Conservation (phyloP, 179 eudicot species). For the Silene vulgaris region DNA sequence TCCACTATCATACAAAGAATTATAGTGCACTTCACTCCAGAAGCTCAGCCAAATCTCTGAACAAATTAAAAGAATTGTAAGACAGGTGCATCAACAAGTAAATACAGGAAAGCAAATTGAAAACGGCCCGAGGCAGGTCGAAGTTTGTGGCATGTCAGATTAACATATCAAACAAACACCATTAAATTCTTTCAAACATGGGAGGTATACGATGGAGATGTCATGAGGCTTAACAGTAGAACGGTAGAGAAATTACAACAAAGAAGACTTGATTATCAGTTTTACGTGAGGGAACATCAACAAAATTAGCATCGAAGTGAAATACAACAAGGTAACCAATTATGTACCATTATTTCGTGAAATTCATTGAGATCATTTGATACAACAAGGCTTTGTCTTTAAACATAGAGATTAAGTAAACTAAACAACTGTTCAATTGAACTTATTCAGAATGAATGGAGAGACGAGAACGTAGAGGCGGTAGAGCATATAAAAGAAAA, state of each 20-base stretch:
- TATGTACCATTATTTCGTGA: background rate
- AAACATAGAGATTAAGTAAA: background rate
- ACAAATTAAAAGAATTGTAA: constrained; percentile 5
- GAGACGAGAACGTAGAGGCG: background rate
- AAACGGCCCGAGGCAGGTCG: background rate
- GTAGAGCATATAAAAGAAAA: background rate
- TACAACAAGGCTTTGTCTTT: background rate
- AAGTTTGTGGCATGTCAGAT: background rate
- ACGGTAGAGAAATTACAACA: background rate
- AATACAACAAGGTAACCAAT: background rate
- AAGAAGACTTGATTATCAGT: background rate
- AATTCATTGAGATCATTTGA: background rate
- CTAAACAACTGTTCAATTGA: background rate
- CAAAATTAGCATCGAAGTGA: background rate
- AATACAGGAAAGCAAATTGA: background rate
- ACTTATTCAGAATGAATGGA: background rate
- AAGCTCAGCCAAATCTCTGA: constrained; percentile 83
- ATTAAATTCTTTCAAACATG: too few species aligned
- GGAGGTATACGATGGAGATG: too few species aligned
- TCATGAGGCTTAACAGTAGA: too few species aligned
- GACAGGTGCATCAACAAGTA: background rate
- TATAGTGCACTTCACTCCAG: constrained; percentile 83
- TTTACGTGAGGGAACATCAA: background rate
- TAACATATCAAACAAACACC: background rate
- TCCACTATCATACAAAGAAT: constrained; percentile 58